Conservation (phyloP, 257 asterid species). For the Nicotiana tabacum region DNA sequence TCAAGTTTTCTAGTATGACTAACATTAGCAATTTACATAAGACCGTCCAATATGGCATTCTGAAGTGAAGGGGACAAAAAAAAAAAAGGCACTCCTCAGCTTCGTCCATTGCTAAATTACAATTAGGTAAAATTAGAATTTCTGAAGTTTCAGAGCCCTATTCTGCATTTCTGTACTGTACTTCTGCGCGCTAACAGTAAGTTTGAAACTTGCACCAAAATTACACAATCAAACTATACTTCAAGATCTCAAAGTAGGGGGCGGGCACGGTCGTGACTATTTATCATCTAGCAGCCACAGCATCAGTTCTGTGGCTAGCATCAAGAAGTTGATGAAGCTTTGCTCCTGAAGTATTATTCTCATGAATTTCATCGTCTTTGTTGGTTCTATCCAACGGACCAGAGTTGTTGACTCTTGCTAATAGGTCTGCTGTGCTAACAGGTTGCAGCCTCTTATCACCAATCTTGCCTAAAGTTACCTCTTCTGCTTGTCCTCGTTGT, state of each 20-base stretch:
- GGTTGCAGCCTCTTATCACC: slow-evolving; percentile 49
- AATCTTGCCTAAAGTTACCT: slow-evolving; percentile 24
- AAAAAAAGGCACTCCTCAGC: neutral
- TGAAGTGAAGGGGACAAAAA: neutral
- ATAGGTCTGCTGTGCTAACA: slow-evolving; percentile 63
- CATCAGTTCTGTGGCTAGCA: slow-evolving; percentile 55
- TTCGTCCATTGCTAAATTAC: neutral
- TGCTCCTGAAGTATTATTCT: slow-evolving; percentile 43
- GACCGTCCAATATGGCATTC: neutral
- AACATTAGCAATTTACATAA: neutral
- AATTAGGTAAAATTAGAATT: neutral
- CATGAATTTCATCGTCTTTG: slow-evolving; percentile 45
- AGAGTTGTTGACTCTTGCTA: slow-evolving; percentile 70
- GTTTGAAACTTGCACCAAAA: slow-evolving; percentile 58
- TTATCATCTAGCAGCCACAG: slow-evolving; percentile 78
- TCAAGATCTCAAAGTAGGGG: neutral
- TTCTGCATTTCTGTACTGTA: neutral
- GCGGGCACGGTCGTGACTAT: neutral
- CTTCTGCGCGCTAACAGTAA: slow-evolving; percentile 52
- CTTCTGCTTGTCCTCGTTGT: slow-evolving; percentile 29
- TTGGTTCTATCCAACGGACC: slow-evolving; percentile 26
- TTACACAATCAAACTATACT: slow-evolving; percentile 12
- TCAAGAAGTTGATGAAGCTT: slow-evolving; percentile 85
- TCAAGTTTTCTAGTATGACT: neutral
- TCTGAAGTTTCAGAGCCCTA: neutral